A percentile compares a stretch with the other conserved stretches of the same genome.
Conservation (phyloP, 192 early-diverging fungal species). For the Spinellus fusiger region DNA sequence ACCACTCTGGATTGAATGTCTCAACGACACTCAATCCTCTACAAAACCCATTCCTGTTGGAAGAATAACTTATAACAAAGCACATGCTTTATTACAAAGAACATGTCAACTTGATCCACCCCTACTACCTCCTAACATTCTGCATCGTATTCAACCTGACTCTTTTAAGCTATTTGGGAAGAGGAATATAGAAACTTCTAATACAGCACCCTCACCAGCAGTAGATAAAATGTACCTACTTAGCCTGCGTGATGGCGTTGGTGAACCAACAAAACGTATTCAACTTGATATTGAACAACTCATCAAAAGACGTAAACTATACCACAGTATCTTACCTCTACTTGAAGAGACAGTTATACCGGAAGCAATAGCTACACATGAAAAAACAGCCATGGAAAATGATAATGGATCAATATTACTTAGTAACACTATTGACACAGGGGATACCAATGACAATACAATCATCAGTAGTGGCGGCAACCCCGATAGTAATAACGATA, state of each 20-base stretch:
- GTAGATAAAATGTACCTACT: background rate
- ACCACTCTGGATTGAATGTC: background rate
- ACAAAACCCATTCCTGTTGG: background rate
- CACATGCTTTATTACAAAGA: background rate
- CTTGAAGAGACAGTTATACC: background rate
- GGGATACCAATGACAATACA: no score
- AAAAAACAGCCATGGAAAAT: no score
- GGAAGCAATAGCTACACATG: no score
- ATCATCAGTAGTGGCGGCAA: no score
- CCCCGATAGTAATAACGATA: no score
- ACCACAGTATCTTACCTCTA: background rate
- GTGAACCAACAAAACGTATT: background rate
- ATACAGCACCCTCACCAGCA: background rate
- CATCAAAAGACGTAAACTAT: background rate
- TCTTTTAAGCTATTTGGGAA: background rate
- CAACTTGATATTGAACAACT: background rate
- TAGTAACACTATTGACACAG: no score
- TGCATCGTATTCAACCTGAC: background rate
- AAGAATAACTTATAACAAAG: background rate
- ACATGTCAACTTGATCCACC: background rate
- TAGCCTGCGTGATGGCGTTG: background rate
- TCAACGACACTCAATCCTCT: background rate
- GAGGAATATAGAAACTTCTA: no score
- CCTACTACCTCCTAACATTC: background rate
- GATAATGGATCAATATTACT: no score